Base-by-base conservation (phyloP, 2,329 filamentous ascomycete species). In the Paradendryphiella salina region DNA sequence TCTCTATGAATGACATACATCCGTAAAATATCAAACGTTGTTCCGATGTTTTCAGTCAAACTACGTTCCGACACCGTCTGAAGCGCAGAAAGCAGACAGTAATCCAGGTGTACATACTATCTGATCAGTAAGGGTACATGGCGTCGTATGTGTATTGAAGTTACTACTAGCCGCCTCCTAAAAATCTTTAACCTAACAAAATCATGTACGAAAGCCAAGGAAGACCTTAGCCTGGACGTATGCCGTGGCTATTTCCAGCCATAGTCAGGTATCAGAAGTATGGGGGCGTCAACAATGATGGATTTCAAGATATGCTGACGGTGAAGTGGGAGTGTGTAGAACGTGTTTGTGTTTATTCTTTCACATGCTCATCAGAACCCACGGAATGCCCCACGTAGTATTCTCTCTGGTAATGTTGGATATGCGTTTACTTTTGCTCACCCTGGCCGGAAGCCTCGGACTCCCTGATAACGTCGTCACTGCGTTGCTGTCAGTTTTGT, bases 401-500 rank as follows among this genome's bases (percentile, higher is more conserved):
- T 46, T 20, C 40, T 33, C 26, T 28, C 35, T 44, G 23, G 36
- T 8, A 37, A 28, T 23, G 15, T 3, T 23, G 5, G 36, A 15
- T 8, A 32, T n/a, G 37, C 20, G 58, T 57, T 64, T 61, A 66
- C 61, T 70, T 69, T 43, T 69, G 64, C 78, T 90, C 85, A 72
- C 86, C 85, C 78, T 90, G 85, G 71, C 85, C 85, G 59, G 63
- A 62, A 13, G 53, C 43, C 54, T 84, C 84, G 76, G 87, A 83
- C 41, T 84, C 79, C 76, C 83, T 86, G 75, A 88, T 89, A 67
- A 94, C 80, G 60, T 90, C 86, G 66, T 94, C 86, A 71, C 89
- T 94, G 67, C 55, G 29, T 13, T 23, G 50, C n/a, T 29, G 60
- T 61, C 36, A 65, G 63, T 57, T 8, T 44, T 43, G 36, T 20